phyloP scores from a whole-genome alignment of 257 asterid species.

The Rehmannia glutinosa region DNA sequence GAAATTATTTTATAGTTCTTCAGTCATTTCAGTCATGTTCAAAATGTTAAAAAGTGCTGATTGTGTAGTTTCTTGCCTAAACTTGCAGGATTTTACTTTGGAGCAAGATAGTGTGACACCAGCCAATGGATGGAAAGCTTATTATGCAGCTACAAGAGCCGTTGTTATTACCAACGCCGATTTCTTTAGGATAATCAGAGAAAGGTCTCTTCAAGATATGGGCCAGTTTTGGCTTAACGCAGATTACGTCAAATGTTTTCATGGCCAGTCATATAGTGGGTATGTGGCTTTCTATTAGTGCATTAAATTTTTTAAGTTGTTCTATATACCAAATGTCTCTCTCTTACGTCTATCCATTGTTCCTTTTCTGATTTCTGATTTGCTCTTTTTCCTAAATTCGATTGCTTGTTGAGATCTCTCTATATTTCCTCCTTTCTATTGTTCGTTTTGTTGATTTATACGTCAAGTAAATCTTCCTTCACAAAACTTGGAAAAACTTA shows the following conservation, averaged over 20 bases:
- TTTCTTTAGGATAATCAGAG: conserved; percentile 51
- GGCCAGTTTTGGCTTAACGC: conserved; percentile 73
- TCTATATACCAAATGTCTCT: background rate
- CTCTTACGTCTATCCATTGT: background rate
- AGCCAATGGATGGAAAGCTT: conserved; percentile 82
- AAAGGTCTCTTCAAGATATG: conserved; percentile 62
- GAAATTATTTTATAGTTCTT: conserved; percentile 4
- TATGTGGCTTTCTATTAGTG: conserved; percentile 26
- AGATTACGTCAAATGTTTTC: conserved; percentile 78
- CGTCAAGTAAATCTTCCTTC: background rate
- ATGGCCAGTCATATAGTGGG: conserved; percentile 72
- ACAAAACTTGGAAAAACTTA: background rate
- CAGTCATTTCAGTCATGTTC: too few relatives aligned
- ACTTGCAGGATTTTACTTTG: conserved; percentile 79
- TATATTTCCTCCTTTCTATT: background rate
- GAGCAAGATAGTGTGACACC: conserved; percentile 69
- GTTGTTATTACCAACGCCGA: conserved; percentile 50
- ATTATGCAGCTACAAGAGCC: conserved; percentile 80
- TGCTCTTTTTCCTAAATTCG: background rate
- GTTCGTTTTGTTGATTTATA: background rate
- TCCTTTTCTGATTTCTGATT: background rate
- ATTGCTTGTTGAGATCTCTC: background rate
- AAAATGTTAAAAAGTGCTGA: too few relatives aligned
- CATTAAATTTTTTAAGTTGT: background rate
- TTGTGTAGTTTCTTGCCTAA: too few relatives aligned